Conservation (phyloP, 345 rosid genomes). For the Kernera saxatilis region DNA sequence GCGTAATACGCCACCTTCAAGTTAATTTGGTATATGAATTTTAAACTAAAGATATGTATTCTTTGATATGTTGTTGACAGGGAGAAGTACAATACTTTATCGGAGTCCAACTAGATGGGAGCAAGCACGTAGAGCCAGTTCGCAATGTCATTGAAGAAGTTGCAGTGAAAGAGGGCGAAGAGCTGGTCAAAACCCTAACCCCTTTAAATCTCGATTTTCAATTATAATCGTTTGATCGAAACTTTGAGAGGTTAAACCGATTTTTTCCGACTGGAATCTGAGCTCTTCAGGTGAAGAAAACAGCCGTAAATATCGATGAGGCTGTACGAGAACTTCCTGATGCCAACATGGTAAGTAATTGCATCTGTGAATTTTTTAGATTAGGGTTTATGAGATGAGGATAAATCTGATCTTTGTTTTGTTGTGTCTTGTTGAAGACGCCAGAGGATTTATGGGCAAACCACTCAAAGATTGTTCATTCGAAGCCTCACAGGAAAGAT, state of each 20-base stretch:
- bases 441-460: slow-evolving; percentile 95
- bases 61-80: slow-evolving; percentile 30
- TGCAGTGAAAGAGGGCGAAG: slow-evolving; percentile 63
- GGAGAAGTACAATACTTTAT: slow-evolving; percentile 98
- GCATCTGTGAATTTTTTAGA: background rate
- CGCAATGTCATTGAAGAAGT: slow-evolving; percentile 57
- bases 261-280: background rate
- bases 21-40: background rate
- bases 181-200: slow-evolving; percentile 39
- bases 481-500: slow-evolving; percentile 88
- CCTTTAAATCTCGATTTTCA: background rate
- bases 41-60: background rate
- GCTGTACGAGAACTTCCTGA: slow-evolving; percentile 96
- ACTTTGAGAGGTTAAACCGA: background rate
- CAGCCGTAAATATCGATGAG: slow-evolving; percentile 84
- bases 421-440: slow-evolving; percentile 39
- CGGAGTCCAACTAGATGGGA: slow-evolving; percentile 94
- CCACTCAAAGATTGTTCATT: slow-evolving; percentile 68
- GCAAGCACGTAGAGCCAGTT: slow-evolving; percentile 85
- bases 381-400: slow-evolving; percentile 7
- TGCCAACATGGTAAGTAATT: slow-evolving; percentile 65
- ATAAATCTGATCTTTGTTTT: background rate
- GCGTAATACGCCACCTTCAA: background rate
- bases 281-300: slow-evolving; percentile 60
- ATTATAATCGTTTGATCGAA: background rate